Base-by-base conservation (phyloP, 2,329 filamentous ascomycete species). In the Colletotrichum sp. region DNA sequence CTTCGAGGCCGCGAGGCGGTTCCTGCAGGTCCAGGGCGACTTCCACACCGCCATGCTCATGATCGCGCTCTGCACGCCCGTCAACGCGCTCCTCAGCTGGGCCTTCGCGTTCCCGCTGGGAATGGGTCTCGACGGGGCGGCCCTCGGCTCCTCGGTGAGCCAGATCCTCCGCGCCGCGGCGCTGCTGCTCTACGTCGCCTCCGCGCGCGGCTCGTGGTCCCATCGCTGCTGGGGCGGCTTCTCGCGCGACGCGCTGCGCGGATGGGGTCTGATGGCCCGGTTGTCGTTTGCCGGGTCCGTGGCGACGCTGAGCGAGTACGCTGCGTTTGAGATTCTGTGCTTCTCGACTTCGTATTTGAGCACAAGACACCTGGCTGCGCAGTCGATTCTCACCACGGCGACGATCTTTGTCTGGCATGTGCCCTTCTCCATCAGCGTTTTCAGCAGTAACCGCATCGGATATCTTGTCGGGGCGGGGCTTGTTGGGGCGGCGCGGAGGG, bases 1-100 rank as follows among this genome's bases (percentile, higher is more conserved):
- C 5, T 91, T 91, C 34, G 90, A 91, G 76, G 88, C 88, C 0
- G 83, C 87, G 2, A 91, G 91, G 79, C 84, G 89, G 0, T 91
- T 90, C 77, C 83, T 90, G 6, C 89, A 91, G 79, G 88, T 89
- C 0, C 89, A 91, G 77, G 89, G 90, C 2, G 83, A 89, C 34
- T 91, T 90, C 82, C 86, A 86, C 36, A 87, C 86, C 3, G 87
- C 85, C 21, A 84, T 90, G 78, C 82, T 84, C 13, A 84, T 89
- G 30, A 81, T 90, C 10, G 60, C 89, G 2, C 77, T 90, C 28
- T 87, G 87, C 52, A 85, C 87, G 0, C 88, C 88, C 0, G 75
- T 88, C 21, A 90, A 90, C 76, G 86, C 87, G 15, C 70, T 86
- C 1, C 81, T 90, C 28, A 89, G 88, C 79, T 90, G 88, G 83